phyloP scores from a whole-genome alignment of 345 rosid species.

The Linum tenue region DNA sequence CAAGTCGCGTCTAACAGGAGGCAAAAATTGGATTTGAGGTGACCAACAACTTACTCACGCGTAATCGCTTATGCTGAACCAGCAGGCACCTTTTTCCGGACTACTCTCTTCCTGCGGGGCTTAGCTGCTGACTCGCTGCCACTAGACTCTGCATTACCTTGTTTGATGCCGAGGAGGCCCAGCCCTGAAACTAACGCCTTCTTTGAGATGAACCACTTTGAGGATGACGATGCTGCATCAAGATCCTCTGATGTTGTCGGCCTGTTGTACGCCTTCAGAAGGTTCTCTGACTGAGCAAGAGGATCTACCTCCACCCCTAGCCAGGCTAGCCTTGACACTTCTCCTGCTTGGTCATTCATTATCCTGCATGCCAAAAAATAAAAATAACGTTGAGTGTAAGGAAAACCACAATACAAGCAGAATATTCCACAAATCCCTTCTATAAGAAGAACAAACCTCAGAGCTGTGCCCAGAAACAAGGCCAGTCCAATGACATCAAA shows the following conservation, averaged over 20 bases:
- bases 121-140: constrained; percentile 41
- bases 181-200: constrained; percentile 67
- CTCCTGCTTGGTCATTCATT: constrained; percentile 60
- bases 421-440: neutral
- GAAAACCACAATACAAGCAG: neutral
- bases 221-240: constrained; percentile 18
- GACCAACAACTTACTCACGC: no score
- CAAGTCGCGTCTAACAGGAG: no score
- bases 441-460: constrained; percentile 45
- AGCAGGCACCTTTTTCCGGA: constrained; percentile 65
- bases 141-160: constrained; percentile 30
- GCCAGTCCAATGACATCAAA: constrained; percentile 95
- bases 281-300: constrained; percentile 54
- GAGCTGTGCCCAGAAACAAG: constrained; percentile 69
- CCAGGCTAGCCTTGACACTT: constrained; percentile 71
- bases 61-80: constrained; percentile 18
- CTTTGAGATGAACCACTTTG: constrained; percentile 81
- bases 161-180: constrained; percentile 68
- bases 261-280: constrained; percentile 60
- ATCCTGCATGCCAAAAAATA: constrained; percentile 36
- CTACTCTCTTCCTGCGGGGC: constrained; percentile 69
- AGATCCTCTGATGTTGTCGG: constrained; percentile 40
- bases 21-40: no score
- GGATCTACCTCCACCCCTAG: constrained; percentile 88
- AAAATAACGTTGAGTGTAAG: neutral